phyloP scores from a whole-genome alignment of 2,329 filamentous ascomycete genomes.

The Colletotrichum cuscutae region DNA sequence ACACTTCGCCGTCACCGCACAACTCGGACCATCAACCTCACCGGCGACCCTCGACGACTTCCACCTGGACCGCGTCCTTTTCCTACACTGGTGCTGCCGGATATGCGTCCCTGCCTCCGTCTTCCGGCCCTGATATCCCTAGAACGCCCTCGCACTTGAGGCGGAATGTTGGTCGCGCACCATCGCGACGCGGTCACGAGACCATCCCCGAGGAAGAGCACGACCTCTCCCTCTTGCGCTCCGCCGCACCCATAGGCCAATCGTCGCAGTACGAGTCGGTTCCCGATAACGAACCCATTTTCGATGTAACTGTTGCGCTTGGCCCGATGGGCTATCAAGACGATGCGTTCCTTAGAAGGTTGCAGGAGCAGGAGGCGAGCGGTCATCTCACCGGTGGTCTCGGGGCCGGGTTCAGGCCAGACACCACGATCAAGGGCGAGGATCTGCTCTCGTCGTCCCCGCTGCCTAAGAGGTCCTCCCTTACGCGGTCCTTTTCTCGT shows the following conservation, averaged over 20 bases:
- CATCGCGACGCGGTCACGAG: slow-evolving; percentile 39
- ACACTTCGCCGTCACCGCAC: slow-evolving; percentile 22
- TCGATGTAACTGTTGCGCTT: slow-evolving; percentile 58
- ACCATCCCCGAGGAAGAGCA: slow-evolving; percentile 53
- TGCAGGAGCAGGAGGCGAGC: slow-evolving; percentile 64
- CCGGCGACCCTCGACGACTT: slow-evolving; percentile 16
- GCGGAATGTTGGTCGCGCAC: slow-evolving; percentile 41
- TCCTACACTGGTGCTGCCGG: slow-evolving; percentile 38
- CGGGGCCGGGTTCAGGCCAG: slow-evolving; percentile 62
- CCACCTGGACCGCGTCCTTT: slow-evolving; percentile 43
- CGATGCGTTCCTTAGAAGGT: slow-evolving; percentile 53
- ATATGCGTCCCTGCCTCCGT: slow-evolving; percentile 38
- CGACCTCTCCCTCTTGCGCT: slow-evolving; percentile 53
- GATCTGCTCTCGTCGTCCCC: slow-evolving; percentile 57
- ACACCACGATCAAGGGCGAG: slow-evolving; percentile 57
- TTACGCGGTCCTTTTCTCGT: slow-evolving; percentile 55
- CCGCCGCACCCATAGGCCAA: slow-evolving; percentile 53
- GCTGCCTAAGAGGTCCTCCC: slow-evolving; percentile 43
- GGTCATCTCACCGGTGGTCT: slow-evolving; percentile 69
- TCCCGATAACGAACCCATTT: slow-evolving; percentile 43
- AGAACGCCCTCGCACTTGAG: slow-evolving; percentile 39
- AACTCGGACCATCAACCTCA: slow-evolving; percentile 9
- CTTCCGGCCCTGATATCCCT: slow-evolving; percentile 34
- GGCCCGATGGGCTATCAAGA: slow-evolving; percentile 57
- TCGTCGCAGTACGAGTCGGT: slow-evolving; percentile 46